Conservation (phyloP, 495 filamentous ascomycete species). For the Neurospora sp. region DNA sequence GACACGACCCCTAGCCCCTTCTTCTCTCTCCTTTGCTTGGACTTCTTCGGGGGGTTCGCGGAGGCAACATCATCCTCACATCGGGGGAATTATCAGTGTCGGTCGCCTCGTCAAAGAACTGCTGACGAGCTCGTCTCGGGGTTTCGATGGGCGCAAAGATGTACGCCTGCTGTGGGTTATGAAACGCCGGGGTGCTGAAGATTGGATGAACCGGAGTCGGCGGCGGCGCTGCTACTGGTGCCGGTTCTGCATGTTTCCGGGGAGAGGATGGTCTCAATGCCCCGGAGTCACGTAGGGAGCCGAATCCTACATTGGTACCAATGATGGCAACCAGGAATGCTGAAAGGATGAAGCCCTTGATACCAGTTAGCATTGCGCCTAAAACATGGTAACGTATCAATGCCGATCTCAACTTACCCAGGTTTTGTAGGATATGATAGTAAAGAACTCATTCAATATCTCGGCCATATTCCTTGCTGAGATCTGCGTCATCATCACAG, state of each 20-base stretch:
- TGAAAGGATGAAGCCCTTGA: constrained; percentile 41
- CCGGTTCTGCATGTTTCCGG: constrained; percentile 3
- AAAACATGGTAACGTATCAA: not conserved
- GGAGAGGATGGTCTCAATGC: not conserved
- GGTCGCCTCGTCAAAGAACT: constrained; percentile 26
- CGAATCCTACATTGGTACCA: constrained; percentile 48
- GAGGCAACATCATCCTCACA: constrained; percentile 24
- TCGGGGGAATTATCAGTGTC: constrained; percentile 32
- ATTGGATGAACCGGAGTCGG: constrained; percentile 18
- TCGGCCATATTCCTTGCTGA: constrained; percentile 34
- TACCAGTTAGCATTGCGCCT: constrained; percentile 10
- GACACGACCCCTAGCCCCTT: constrained; percentile 24
- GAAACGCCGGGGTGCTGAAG: constrained; percentile 13
- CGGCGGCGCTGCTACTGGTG: constrained; percentile 7
- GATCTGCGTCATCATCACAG: constrained; percentile 29
- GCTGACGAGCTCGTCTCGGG: constrained; percentile 27
- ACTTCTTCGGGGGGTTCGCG: constrained; percentile 33
- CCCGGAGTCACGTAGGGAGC: constrained; percentile 18
- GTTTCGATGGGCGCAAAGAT: constrained; percentile 36
- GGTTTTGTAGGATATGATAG: constrained; percentile 35
- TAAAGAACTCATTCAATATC: constrained; percentile 38
- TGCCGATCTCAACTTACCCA: constrained; percentile 26
- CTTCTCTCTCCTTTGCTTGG: constrained; percentile 35
- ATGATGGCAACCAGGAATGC: constrained; percentile 46
- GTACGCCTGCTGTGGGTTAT: constrained; percentile 27